These are phyloP conservation scores for Calonectria henricotiae DNA, from an alignment of 2,329 filamentous ascomycete species.

Conservation along the genomic window DNA sequence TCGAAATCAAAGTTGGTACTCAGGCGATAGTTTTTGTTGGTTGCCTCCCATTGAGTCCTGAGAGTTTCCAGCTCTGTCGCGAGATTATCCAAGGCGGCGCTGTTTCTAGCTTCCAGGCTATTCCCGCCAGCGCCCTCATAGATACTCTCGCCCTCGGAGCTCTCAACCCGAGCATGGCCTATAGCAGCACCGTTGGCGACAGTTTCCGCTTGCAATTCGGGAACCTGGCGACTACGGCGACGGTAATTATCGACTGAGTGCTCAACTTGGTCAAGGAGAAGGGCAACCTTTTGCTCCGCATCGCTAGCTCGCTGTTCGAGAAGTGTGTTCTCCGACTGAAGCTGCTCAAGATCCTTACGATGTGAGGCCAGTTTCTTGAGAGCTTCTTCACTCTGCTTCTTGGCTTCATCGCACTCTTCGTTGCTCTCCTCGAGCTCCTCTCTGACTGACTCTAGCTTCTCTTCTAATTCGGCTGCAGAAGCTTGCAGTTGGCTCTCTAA, in stretches of 20 bases:
- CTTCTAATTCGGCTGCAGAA: conserved; percentile 79
- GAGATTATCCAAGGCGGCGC: conserved; percentile 86
- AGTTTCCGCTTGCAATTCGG: conserved; percentile 68
- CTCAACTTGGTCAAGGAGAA: conserved; percentile 95
- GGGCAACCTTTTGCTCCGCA: conserved; percentile 92
- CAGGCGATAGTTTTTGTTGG: conserved; percentile 93
- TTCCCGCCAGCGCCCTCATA: conserved; percentile 67
- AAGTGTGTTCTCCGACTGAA: conserved; percentile 85
- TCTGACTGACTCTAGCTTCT: conserved; percentile 78
- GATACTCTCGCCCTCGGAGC: conserved; percentile 75
- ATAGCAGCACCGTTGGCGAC: conserved; percentile 57
- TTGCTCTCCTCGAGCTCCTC: conserved; percentile 78
- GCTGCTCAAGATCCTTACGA: conserved; percentile 81
- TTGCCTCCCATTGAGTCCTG: conserved; percentile 93
- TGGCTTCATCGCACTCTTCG: conserved; percentile 79
- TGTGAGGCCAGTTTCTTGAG: conserved; percentile 72
- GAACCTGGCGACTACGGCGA: conserved; percentile 77
- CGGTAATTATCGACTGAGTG: conserved; percentile 95
- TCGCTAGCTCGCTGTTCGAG: conserved; percentile 90
- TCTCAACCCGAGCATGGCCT: conserved; percentile 69
- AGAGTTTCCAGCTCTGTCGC: conserved; percentile 94
- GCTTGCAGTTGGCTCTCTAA: conserved; percentile 80
- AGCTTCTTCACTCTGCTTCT: conserved; percentile 69
- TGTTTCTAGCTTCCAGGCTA: conserved; percentile 68
- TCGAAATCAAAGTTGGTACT: conserved; percentile 94